Conservation (phyloP, 176 grass and related monocot species). For the Triticum turgidum region DNA sequence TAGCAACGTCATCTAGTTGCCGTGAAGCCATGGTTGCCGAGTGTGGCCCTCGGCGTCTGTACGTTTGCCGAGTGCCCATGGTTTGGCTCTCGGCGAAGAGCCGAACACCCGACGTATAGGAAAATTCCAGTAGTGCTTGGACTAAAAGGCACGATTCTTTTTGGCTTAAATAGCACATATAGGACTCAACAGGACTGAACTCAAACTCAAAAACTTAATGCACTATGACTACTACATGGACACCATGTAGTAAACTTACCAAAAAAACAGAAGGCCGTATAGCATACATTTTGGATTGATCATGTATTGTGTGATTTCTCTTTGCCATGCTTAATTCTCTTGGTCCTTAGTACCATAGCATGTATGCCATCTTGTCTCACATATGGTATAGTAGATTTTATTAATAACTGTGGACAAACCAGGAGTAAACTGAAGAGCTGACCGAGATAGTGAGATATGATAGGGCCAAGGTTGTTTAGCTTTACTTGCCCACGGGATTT, state of each 20-base stretch:
- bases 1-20: too few relatives aligned
- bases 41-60: too few relatives aligned
- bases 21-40: too few relatives aligned
- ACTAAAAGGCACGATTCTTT: background rate
- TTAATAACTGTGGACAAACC: background rate
- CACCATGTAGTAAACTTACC: background rate
- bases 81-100: too few relatives aligned
- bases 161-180: background rate
- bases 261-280: background rate
- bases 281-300: background rate
- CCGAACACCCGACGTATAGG: too few relatives aligned
- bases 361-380: background rate
- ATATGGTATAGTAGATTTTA: background rate
- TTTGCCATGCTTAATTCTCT: background rate
- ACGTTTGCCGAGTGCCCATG: too few relatives aligned
- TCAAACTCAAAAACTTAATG: background rate
- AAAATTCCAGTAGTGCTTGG: background rate
- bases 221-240: background rate
- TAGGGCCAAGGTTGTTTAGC: background rate
- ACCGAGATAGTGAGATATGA: background rate
- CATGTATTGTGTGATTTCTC: background rate
- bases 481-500: background rate
- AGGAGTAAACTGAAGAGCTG: background rate
- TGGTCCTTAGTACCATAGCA: slow-evolving; percentile 6
- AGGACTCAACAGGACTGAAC: background rate